phyloP scores from a whole-genome alignment of 495 filamentous ascomycete genomes.

The Neurospora intermedia region DNA sequence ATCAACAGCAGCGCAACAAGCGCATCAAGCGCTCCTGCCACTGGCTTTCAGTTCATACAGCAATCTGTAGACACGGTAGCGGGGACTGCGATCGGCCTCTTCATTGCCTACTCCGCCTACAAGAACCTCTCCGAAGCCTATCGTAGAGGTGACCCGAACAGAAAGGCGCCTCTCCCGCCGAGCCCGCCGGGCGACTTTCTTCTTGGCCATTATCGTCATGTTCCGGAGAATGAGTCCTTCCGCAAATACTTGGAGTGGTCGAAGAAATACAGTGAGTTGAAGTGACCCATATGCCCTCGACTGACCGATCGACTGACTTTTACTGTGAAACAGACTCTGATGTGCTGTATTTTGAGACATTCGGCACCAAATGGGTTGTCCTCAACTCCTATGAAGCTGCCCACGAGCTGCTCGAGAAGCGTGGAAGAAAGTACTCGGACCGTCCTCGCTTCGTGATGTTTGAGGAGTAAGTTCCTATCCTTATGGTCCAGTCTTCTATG shows the following conservation, averaged over 20 bases:
- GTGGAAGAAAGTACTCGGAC: conserved; percentile 34
- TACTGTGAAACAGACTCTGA: conserved; percentile 16
- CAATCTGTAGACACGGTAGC: neutral
- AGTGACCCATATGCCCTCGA: neutral
- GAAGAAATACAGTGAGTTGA: conserved; percentile 25
- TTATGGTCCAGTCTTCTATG: neutral
- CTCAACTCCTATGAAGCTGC: conserved; percentile 30
- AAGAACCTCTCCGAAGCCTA: neutral
- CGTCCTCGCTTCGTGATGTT: conserved; percentile 38
- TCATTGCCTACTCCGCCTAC: neutral
- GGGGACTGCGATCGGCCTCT: neutral
- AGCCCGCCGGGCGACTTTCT: conserved; percentile 30
- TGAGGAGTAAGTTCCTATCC: conserved; percentile 22
- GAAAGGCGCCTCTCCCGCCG: conserved; percentile 21
- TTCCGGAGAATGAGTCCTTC: conserved; percentile 30
- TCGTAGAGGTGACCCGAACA: neutral
- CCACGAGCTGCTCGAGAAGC: conserved; percentile 32
- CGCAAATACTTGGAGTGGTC: conserved; percentile 31
- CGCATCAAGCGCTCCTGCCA: neutral
- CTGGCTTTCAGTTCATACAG: neutral
- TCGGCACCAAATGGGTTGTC: conserved; percentile 33
- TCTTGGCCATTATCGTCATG: conserved; percentile 30
- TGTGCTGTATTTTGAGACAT: conserved; percentile 29
- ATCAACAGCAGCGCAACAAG: neutral
- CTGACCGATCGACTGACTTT: neutral